Base-by-base conservation (phyloP, 345 rosid species). In the Clarkia xantiana region DNA sequence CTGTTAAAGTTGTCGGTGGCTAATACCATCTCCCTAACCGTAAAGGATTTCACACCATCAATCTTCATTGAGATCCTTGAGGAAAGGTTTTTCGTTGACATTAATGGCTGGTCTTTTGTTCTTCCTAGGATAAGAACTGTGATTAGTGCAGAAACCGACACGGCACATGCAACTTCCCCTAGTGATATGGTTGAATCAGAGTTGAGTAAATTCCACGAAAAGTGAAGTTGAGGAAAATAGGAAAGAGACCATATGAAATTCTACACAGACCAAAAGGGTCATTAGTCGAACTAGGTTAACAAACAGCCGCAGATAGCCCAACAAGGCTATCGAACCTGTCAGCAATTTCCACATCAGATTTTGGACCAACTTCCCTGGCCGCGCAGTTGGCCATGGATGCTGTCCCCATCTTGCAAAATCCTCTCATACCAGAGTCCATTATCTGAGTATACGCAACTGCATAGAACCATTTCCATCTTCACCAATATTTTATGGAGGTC, bases 241-340 rank as follows among this genome's bases (percentile, higher is more conserved):
- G 97, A 46, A 90, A 90, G 11, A 89, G 77, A 54, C 90, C 97
- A 58, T 89, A 82, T 40, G 97, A 82, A 58, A 85, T 85, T 74
- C 97, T 85, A 63, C 94, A 72, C 53, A 90, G 64, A 47, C 97
- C 97, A 76, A 79, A 90, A 45, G 95, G 95, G 52, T 90, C 97
- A 67, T 75, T 85, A 22, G 90, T 70, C 59, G 97, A 86, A 70
- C 81, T 80, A 64, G 95, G 97, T 68, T 85, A 94, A 73, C 94
- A 85, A 63, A 94, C 95, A 64, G 97, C 95, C 64, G 94, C 82
- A 79, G 81, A 90, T 65, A 90, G 68, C 59, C 97, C 94, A 55
- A 86, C 81, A 59, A 85, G 94, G 65, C 95, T 81, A 73, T 90
- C 95, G 67, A 90, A 90, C 97, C 95, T 83, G 73, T 90, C 95